These are phyloP conservation scores for Veloporphyrellus conicus DNA, from an alignment of 1,284 basidiomycete genomes.

Conservation along the genomic window DNA sequence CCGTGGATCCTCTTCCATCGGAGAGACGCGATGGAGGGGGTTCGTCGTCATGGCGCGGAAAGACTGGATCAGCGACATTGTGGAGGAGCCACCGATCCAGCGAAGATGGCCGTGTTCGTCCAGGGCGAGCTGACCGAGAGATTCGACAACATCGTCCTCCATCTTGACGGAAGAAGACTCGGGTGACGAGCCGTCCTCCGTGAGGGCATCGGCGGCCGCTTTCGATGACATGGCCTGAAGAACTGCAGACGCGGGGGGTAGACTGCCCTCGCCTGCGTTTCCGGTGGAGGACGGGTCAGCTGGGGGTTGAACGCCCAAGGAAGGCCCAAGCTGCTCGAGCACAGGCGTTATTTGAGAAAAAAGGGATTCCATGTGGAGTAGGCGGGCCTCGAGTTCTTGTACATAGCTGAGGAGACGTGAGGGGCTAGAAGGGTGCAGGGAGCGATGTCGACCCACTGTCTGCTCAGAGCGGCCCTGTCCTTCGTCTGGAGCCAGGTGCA, in stretches of 20 bases:
- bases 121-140: constrained; percentile 79
- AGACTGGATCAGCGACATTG: constrained; percentile 85
- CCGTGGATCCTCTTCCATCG: constrained; percentile 75
- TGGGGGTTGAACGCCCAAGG: constrained; percentile 39
- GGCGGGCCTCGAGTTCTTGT: constrained; percentile 77
- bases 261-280: constrained; percentile 30
- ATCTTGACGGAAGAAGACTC: constrained; percentile 52
- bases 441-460: constrained; percentile 58
- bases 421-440: constrained; percentile 13
- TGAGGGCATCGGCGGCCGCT: constrained; percentile 33
- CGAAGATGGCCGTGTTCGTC: constrained; percentile 88
- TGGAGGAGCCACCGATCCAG: constrained; percentile 89
- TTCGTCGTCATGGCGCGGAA: constrained; percentile 73
- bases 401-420: constrained; percentile 59
- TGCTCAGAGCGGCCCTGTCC: constrained; percentile 77
- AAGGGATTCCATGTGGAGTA: constrained; percentile 78
- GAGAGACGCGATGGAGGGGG: constrained; percentile 71
- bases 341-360: constrained; percentile 74
- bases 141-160: constrained; percentile 70
- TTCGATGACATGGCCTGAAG: constrained; percentile 44
- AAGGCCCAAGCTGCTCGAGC: constrained; percentile 62
- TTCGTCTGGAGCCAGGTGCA: constrained; percentile 85
- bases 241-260: constrained; percentile 37
- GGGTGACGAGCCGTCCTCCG: constrained; percentile 34
- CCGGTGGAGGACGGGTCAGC: constrained; percentile 30